Base-by-base conservation (phyloP, 2,329 filamentous ascomycete genomes). In the Achaetomium macrosporum region DNA sequence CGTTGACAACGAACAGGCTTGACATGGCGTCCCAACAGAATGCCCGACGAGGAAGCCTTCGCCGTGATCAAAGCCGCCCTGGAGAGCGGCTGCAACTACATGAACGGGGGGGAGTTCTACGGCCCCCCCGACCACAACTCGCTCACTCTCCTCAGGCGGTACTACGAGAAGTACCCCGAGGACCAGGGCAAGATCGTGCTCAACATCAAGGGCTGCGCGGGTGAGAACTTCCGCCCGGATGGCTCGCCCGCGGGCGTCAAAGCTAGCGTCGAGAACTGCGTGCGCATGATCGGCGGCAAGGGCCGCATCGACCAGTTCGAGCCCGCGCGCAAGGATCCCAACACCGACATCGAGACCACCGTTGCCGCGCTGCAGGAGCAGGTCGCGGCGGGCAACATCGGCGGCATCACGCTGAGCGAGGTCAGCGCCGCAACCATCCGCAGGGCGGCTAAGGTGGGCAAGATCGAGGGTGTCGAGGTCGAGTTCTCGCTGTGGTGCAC, bases 141-240 rank as follows among this genome's bases (percentile, higher is more conserved):
- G 2, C 67, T 81, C 29, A 72, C 75, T 46, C 68, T 83, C 15
- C 65, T 83, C 37, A 71, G 76, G 48, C 67, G 71, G 17, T 83
- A 83, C 66, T 81, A 81, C 63, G 71, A 70, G 31, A 69, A 72
- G 53, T 75, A 82, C 64, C 80, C 79, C 1, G 75, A 78, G 54
- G 76, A 82, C 57, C 75, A 76, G 9, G 68, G 72, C 42, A 77
- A 79, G 62, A 72, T 82, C 3, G 68, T 81, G 13, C 68, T 83
- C 33, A 75, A 70, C 57, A 71, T 83, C 63, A 84, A 84, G 63
- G 79, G 80, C 16, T 78, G 72, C 2, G 35, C 70, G 30, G 61
- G 69, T 1, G 62, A 64, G 3, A 62, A 56, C 20, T 50, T 71
- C 37, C 37, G 20, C 0, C 66, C 72, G 2, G 73, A 78, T 59